phyloP scores from a whole-genome alignment of 495 filamentous ascomycete species.

The Bacidia rubella region DNA sequence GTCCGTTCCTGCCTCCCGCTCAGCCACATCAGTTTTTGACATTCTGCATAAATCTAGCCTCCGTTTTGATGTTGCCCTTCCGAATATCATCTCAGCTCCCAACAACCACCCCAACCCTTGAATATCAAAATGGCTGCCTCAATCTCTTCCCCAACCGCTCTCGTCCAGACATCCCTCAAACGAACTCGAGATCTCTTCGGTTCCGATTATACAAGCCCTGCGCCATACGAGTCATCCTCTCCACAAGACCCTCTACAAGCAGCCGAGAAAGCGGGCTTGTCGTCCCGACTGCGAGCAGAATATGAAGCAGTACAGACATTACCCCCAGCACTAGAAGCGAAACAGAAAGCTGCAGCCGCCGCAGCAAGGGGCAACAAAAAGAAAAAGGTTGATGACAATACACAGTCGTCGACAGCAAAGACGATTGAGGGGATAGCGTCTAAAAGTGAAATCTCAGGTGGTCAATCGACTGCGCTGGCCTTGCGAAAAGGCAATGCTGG shows the following conservation, averaged over 20 bases:
- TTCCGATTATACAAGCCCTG: slow-evolving; percentile 41
- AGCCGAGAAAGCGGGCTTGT: slow-evolving; percentile 37
- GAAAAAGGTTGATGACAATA: slow-evolving; percentile 25
- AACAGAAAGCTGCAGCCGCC: slow-evolving; percentile 52
- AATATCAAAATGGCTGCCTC: not conserved
- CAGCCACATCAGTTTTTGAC: not conserved
- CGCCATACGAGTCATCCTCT: slow-evolving; percentile 26
- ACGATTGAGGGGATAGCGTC: slow-evolving; percentile 55
- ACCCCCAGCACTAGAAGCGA: slow-evolving; percentile 73
- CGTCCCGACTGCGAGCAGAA: slow-evolving; percentile 55
- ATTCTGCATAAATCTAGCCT: not conserved
- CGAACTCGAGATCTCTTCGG: slow-evolving; percentile 54
- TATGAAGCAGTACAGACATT: slow-evolving; percentile 72
- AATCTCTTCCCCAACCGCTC: not conserved
- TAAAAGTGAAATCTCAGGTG: slow-evolving; percentile 25
- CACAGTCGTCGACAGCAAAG: slow-evolving; percentile 49
- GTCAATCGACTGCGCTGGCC: slow-evolving; percentile 45
- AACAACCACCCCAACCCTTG: not conserved
- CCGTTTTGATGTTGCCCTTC: not conserved
- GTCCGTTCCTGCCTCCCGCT: not conserved
- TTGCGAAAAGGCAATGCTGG: slow-evolving; percentile 20
- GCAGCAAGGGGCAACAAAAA: slow-evolving; percentile 47
- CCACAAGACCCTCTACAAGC: slow-evolving; percentile 17
- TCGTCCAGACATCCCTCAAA: slow-evolving; percentile 36
- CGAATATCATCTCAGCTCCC: not conserved